Evolutionary conservation across 768 basidiomycete genomes (phyloP), one percentile per base, ranked within the genome.

Genomic region (Lepiota venenata): DNA sequence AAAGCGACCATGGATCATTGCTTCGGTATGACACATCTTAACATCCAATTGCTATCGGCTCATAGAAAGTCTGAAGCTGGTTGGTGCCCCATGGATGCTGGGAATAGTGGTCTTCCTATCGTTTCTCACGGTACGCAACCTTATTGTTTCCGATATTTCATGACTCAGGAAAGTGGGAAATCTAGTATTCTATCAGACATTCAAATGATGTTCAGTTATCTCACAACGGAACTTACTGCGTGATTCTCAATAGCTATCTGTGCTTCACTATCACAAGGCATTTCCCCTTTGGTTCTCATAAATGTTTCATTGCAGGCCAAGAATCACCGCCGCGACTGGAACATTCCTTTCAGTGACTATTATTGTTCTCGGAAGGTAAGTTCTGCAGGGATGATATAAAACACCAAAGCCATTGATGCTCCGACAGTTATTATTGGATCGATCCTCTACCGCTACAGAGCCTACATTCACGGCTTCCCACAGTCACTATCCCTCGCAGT

Each of bases 171-270:
- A 12, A 12, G 43, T 12, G 11, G 7, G 29, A 16, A 11, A n/a
- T 15, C 3, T 16, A 52, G 51, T 37, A 45, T 22, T 18, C 35
- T 10, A 45, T 52, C 51, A 52, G 45, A 22, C 51, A 52, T 45
- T 32, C 42, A 21, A 45, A 16, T 29, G 51, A 37, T n/a, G 36
- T 52, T 2, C 22, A 45, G 25, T 15, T 52, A 20, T 45, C 43
- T 12, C 51, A 52, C 40, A 52, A 52, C 15, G 51, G 51, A 38
- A 52, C 51, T 8, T 52, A 52, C 37, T 52, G 51, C 16, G 44
- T 45, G 11, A 27, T 52, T 8, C 21, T 45, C 5, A 27, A 52
- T 22, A 46, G 44, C n/a, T 44, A 37, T 29, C 14, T 52, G 51
- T 38, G 21, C 6, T 10, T 9, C 18, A 7, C 6, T 36, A 20